A percentile compares a stretch with the other conserved stretches of the same genome.
phyloP scores from a whole-genome alignment of 345 rosid genomes.

The Syzygium aromaticum region DNA sequence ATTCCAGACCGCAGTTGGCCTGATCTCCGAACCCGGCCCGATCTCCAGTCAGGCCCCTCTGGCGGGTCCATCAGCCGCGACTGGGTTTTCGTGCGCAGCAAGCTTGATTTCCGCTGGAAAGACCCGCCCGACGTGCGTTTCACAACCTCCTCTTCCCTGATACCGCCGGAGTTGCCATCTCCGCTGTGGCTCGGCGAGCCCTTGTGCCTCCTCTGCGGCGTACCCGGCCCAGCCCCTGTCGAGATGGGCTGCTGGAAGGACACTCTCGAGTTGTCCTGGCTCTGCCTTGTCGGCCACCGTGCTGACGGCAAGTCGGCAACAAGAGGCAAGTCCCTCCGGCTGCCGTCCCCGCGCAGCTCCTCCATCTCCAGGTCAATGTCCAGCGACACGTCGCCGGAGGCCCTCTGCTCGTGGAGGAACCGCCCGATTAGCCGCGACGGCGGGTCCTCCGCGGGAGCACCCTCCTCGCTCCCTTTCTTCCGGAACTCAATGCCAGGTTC shows the following conservation, averaged over 20 bases:
- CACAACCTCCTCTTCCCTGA: slow-evolving; percentile 24
- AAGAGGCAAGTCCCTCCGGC: slow-evolving; percentile 29
- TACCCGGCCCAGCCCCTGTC: not conserved
- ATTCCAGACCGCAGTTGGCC: slow-evolving; percentile 39
- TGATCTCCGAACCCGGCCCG: slow-evolving; percentile 28
- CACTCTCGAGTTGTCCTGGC: slow-evolving; percentile 20
- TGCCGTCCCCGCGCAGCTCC: slow-evolving; percentile 23
- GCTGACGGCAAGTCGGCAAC: not conserved
- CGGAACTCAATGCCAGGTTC: slow-evolving; percentile 7
- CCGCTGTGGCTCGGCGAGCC: slow-evolving; percentile 1
- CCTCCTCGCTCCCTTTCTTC: not conserved
- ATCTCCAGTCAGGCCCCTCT: slow-evolving; percentile 20
- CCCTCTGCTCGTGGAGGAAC: slow-evolving; percentile 64
- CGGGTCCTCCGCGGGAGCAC: slow-evolving; percentile 37
- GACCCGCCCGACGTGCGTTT: slow-evolving; percentile 45
- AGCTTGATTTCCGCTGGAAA: slow-evolving; percentile 15
- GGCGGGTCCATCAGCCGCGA: slow-evolving; percentile 72
- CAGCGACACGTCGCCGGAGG: slow-evolving; percentile 60
- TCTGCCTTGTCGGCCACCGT: slow-evolving; percentile 3
- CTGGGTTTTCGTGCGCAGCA: slow-evolving; percentile 35
- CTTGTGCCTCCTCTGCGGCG: not conserved
- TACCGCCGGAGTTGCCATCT: not conserved
- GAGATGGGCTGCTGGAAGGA: not conserved
- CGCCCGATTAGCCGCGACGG: slow-evolving; percentile 60
- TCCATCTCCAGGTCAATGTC: slow-evolving; percentile 73